Percentiles rank a stretch among this genome's conserved stretches.
Evolutionary conservation across 805 yeast species (phyloP).

Genomic region (Candida manassasensis): DNA sequence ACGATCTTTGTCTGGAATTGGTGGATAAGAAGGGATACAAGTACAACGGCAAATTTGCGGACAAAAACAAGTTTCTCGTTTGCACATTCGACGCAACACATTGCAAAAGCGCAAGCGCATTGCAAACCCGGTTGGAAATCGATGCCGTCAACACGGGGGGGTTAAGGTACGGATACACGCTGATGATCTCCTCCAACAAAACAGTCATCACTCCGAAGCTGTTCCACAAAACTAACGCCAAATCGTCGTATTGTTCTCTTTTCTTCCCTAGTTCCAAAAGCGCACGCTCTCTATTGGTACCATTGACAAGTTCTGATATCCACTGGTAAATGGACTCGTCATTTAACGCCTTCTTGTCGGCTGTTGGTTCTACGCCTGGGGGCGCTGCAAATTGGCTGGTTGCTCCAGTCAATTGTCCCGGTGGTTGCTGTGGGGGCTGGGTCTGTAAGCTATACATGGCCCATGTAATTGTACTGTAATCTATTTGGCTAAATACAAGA

Average conservation of each 20-base stretch:
- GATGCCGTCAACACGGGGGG: conserved; percentile 84
- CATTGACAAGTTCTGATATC: conserved; percentile 86
- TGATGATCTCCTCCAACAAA: conserved; percentile 79
- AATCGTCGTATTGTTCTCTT: conserved; percentile 89
- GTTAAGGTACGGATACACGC: conserved; percentile 82
- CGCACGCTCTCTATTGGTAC: conserved; percentile 90
- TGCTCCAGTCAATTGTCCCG: neutral
- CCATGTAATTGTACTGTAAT: too few species aligned
- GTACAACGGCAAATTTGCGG: conserved; percentile 89
- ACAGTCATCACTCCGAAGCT: conserved; percentile 96
- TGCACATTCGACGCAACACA: conserved; percentile 96
- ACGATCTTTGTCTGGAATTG: conserved; percentile 84
- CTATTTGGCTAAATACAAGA: too few species aligned
- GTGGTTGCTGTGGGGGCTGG: neutral
- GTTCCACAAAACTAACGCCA: conserved; percentile 91
- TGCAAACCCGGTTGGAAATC: conserved; percentile 90
- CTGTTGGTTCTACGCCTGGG: neutral
- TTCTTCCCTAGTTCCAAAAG: conserved; percentile 87
- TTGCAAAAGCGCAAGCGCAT: conserved; percentile 89
- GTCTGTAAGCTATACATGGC: conserved; percentile 3
- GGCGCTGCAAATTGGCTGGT: neutral
- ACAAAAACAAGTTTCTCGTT: conserved; percentile 77
- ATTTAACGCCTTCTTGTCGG: conserved; percentile 27
- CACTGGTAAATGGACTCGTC: conserved; percentile 85
- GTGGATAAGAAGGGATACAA: conserved; percentile 92